Evolutionary conservation across 2,329 filamentous ascomycete species (phyloP).

Genomic region (Xylariales sp.): DNA sequence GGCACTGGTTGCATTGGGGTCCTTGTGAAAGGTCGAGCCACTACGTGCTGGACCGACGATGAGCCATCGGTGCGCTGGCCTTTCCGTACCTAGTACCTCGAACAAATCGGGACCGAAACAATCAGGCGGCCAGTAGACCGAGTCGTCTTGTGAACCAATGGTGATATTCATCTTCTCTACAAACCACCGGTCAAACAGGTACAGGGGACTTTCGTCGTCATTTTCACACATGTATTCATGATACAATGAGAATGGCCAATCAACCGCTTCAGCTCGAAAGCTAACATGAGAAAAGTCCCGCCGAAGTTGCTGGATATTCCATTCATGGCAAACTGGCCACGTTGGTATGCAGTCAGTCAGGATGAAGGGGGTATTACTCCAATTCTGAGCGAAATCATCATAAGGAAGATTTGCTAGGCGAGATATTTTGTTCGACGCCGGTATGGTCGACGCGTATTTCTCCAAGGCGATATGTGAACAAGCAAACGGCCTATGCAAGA

Average conservation of each 20-base stretch:
- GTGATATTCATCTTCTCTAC: conserved; percentile 84
- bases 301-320: conserved; percentile 77
- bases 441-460: conserved; percentile 77
- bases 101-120: conserved; percentile 93
- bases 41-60: conserved; percentile 89
- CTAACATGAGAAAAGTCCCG: conserved; percentile 71
- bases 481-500: conserved; percentile 88
- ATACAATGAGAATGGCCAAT: conserved; percentile 89
- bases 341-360: conserved; percentile 82
- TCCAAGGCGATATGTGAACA: conserved; percentile 80
- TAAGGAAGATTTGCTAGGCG: conserved; percentile 76
- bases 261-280: conserved; percentile 92
- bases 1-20: conserved; percentile 77
- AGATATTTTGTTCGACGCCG: conserved; percentile 76
- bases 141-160: conserved; percentile 61
- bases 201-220: conserved; percentile 87
- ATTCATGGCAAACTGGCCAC: conserved; percentile 82
- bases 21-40: conserved; percentile 95
- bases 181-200: conserved; percentile 90
- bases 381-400: conserved; percentile 78
- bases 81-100: conserved; percentile 77
- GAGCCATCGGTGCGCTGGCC: conserved; percentile 91
- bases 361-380: conserved; percentile 87
- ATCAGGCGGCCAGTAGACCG: conserved; percentile 80
- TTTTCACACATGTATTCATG: conserved; percentile 83